Conservation (phyloP, 805 yeast genomes). For the Suhomyces tanzawaensis region DNA sequence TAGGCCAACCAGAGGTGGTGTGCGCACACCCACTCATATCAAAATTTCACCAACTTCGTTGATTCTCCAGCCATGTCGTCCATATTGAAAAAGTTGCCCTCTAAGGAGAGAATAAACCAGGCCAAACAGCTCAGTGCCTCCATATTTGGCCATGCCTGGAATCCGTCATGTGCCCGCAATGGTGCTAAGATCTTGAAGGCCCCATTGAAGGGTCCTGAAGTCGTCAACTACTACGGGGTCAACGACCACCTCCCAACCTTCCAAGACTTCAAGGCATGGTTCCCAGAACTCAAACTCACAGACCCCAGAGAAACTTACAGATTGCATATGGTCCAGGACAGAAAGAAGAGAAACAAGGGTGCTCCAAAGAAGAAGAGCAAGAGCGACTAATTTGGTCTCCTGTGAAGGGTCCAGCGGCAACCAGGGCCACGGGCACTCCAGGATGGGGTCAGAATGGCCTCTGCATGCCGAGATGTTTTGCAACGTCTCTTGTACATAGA, state of each 20-base stretch:
- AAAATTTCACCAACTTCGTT: no score
- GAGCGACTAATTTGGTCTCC: slow-evolving; percentile 10
- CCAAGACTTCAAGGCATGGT: slow-evolving; percentile 55
- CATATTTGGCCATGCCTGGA: slow-evolving; percentile 68
- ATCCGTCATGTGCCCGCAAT: slow-evolving; percentile 63
- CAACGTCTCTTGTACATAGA: slow-evolving; percentile 1
- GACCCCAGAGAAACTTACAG: slow-evolving; percentile 73
- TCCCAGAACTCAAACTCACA: slow-evolving; percentile 49
- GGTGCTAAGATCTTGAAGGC: slow-evolving; percentile 69
- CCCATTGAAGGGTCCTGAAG: slow-evolving; percentile 70
- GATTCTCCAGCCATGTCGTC: slow-evolving; percentile 17
- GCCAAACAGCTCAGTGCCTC: slow-evolving; percentile 60
- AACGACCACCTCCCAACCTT: slow-evolving; percentile 66
- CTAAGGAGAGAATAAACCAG: slow-evolving; percentile 49
- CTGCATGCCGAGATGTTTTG: no score
- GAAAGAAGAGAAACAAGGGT: slow-evolving; percentile 86
- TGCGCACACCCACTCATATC: no score
- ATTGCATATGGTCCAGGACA: slow-evolving; percentile 55
- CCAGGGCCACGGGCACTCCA: no score
- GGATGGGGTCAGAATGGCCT: no score
- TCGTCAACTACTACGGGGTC: slow-evolving; percentile 66
- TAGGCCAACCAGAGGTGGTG: no score
- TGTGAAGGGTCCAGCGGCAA: no score
- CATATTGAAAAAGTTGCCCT: slow-evolving; percentile 35
- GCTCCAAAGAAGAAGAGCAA: slow-evolving; percentile 69